Evolutionary conservation across 495 filamentous ascomycete genomes (phyloP).

Genomic region (Apodospora peruviana): DNA sequence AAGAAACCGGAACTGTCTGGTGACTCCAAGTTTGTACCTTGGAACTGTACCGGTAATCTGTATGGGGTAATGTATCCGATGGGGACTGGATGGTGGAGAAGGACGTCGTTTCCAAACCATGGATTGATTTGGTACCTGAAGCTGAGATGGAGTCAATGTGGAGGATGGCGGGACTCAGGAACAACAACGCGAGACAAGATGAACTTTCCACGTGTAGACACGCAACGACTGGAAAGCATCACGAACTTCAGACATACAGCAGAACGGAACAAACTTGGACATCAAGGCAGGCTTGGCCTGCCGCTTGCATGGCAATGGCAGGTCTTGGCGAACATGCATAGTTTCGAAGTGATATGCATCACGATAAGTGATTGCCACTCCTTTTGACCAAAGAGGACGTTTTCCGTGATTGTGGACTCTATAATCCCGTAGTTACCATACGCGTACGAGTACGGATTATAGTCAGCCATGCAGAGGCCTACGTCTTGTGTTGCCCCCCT

Average conservation of each 20-base stretch:
- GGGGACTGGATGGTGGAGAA: neutral
- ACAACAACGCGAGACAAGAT: neutral
- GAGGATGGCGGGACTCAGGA: neutral
- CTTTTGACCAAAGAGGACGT: no score
- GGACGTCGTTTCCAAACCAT: no score
- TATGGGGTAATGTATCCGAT: neutral
- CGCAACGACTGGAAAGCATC: no score
- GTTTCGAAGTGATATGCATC: neutral
- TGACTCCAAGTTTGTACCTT: neutral
- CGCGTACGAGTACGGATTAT: no score
- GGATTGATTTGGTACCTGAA: neutral
- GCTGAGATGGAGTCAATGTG: neutral
- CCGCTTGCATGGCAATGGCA: slow-evolving; percentile 3
- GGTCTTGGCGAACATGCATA: slow-evolving; percentile 6
- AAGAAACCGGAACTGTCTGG: slow-evolving; percentile 14
- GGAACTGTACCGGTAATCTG: neutral
- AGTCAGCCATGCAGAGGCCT: no score
- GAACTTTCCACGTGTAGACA: neutral
- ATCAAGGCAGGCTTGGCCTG: neutral
- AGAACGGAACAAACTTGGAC: no score
- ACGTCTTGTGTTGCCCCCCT: no score
- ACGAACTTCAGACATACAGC: no score
- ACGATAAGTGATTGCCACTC: slow-evolving; percentile 12
- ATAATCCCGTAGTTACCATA: no score
- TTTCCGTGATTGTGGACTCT: no score